Base-by-base conservation (phyloP, 169 alveolate genomes). In the Prorocentrum cordatum region DNA sequence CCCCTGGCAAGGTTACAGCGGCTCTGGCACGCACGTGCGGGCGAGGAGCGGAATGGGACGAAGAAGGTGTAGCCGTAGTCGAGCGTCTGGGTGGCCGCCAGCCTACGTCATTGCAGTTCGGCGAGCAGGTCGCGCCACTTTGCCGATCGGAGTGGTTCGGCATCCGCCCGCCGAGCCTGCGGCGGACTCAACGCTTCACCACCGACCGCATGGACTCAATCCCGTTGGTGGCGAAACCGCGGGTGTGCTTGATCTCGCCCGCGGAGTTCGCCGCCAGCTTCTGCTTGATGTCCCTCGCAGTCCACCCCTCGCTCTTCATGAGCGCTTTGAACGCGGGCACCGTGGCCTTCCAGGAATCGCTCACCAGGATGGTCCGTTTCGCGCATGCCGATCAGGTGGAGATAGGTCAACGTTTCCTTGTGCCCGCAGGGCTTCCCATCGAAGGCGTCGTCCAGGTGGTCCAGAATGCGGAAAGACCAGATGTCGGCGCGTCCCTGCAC, bases 331-430 rank as follows among this genome's bases (percentile, higher is more conserved):
- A 32, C 9, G 83, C 83, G 3, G 68, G 29, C 47, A 32, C 10
- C 24, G 83, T 71, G 9, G 68, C 83, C 36, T 71, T 42, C 83
- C 83, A 73, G 22, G 42, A 39, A n/a, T 71, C 83, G n/a, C 68
- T 39, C 12, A 71, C 26, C 14, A 71, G 27, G 47, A 58, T 71
- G 27, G 42, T 47, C 26, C 14, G 22, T 14, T 32, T 45, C n/a
- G 10, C n/a, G 2, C 45, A 36, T 10, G 22, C 42, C 42, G 70
- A 45, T 0, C 27, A 22, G 14, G 29, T 47, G 61, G 61, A 47
- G 14, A 26, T 47, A 18, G 14, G 14, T 18, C 7, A 71, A 14
- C 32, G 45, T 71, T 22, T 71, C 83, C 29, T 27, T 9, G n/a
- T 29, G 72, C 26, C 72, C 72, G 6, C 72, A 10, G n/a, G 72